Evolutionary conservation across 768 basidiomycete genomes (phyloP).

Genomic region (Rhodotorula toruloides): DNA sequence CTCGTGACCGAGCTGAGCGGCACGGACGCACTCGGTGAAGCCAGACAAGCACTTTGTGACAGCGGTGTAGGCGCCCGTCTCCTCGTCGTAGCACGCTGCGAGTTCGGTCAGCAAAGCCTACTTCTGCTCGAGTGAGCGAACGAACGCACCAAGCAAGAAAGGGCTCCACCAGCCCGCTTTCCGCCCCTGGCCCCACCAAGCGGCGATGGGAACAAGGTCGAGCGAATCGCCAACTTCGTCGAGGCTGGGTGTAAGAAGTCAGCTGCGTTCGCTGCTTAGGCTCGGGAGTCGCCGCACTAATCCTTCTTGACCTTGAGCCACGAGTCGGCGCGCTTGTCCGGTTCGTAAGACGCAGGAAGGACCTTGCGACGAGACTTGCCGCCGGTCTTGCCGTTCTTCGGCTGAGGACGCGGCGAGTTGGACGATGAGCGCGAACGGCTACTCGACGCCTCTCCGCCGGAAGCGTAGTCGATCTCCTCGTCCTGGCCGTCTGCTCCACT

Average conservation of each 20-base stretch:
- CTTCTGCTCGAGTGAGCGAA: not conserved
- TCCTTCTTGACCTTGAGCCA: slow-evolving; percentile 94
- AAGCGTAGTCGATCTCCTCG: slow-evolving; percentile 44
- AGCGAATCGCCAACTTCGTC: slow-evolving; percentile 42
- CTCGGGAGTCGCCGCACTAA: too few species aligned
- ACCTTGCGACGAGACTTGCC: slow-evolving; percentile 53
- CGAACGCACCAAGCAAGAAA: slow-evolving; percentile 59
- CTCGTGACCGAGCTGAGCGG: not conserved
- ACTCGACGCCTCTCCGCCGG: slow-evolving; percentile 1
- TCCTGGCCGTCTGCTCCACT: slow-evolving; percentile 34
- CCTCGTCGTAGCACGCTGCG: slow-evolving; percentile 28
- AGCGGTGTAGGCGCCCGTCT: slow-evolving; percentile 47
- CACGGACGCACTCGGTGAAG: slow-evolving; percentile 58
- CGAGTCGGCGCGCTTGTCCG: slow-evolving; percentile 72
- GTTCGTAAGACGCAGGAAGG: slow-evolving; percentile 79
- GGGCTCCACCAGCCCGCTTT: slow-evolving; percentile 92
- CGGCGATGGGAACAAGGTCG: slow-evolving; percentile 51
- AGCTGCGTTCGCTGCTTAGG: slow-evolving; percentile 48
- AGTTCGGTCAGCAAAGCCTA: too few species aligned
- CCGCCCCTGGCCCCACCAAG: slow-evolving; percentile 52
- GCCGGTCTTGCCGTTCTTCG: slow-evolving; percentile 19
- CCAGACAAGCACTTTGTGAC: slow-evolving; percentile 89
- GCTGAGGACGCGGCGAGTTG: not conserved
- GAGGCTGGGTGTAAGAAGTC: not conserved
- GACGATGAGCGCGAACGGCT: not conserved